These are phyloP conservation scores for Escallonia rubra DNA, from an alignment of 129 eudicot genomes.

Conservation along the genomic window DNA sequence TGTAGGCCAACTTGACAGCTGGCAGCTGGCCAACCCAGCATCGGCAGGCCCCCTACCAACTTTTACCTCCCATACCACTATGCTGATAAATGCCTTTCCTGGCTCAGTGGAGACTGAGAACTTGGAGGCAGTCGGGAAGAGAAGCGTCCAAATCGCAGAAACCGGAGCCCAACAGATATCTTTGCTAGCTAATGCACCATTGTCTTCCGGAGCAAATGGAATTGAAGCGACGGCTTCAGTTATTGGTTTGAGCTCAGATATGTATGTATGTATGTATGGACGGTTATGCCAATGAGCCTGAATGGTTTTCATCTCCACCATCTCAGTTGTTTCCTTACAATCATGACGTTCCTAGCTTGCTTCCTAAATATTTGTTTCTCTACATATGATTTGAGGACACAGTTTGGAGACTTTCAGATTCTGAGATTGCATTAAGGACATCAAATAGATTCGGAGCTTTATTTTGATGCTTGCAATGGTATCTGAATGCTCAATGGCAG, in stretches of 20 bases:
- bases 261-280: constrained; percentile 64
- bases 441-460: no score
- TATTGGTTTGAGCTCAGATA: constrained; percentile 55
- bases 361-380: neutral
- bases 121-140: constrained; percentile 50
- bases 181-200: constrained; percentile 62
- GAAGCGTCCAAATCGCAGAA: constrained; percentile 66
- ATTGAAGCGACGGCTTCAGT: constrained; percentile 58
- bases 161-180: constrained; percentile 70
- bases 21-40: constrained; percentile 53
- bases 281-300: constrained; percentile 47
- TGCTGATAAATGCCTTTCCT: constrained; percentile 77
- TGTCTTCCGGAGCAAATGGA: constrained; percentile 83
- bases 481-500: no score
- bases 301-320: constrained; percentile 81
- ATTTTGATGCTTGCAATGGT: no score
- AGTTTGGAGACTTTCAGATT: no score
- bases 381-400: no score
- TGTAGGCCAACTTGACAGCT: constrained; percentile 61
- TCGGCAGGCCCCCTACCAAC: constrained; percentile 65
- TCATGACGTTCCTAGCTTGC: neutral
- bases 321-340: constrained; percentile 41
- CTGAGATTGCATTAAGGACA: no score
- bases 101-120: constrained; percentile 68
- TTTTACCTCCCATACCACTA: constrained; percentile 57